phyloP scores from a whole-genome alignment of 2,329 filamentous ascomycete genomes.

The Epichloe amarillans region DNA sequence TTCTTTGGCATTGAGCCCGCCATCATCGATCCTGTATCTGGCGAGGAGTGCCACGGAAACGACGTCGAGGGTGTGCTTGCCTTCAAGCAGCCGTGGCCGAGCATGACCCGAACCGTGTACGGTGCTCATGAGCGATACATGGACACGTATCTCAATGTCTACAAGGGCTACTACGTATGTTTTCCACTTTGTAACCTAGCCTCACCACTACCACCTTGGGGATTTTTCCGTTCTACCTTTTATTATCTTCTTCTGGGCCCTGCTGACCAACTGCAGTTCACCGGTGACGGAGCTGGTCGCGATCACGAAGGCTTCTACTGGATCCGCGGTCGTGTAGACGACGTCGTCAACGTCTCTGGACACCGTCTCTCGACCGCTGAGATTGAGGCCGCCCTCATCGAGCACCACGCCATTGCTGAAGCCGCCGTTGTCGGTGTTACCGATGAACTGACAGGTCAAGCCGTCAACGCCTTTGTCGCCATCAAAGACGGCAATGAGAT shows the following conservation, averaged over 20 bases:
- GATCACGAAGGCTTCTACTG: constrained; percentile 99
- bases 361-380: constrained; percentile 94
- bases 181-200: not conserved
- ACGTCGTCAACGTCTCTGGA: constrained; percentile 95
- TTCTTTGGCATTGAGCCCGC: constrained; percentile 98
- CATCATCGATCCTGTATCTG: constrained; percentile 92
- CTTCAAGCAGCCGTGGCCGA: constrained; percentile 97
- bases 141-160: constrained; percentile 96
- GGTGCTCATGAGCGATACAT: constrained; percentile 96
- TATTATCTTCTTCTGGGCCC: not conserved
- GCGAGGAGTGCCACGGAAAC: constrained; percentile 85
- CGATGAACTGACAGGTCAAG: constrained; percentile 92
- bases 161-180: constrained; percentile 93
- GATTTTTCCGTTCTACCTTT: not conserved
- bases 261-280: constrained; percentile 44
- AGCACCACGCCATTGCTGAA: constrained; percentile 82
- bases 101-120: constrained; percentile 96
- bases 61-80: constrained; percentile 94
- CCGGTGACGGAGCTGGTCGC: constrained; percentile 84
- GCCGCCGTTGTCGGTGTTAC: constrained; percentile 86
- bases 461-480: constrained; percentile 91
- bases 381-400: constrained; percentile 91
- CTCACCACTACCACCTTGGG: too few relatives aligned
- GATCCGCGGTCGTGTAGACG: constrained; percentile 96
- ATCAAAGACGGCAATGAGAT: constrained; percentile 74